phyloP scores from a whole-genome alignment of 2,329 filamentous ascomycete species.

The Beauveria caledonica region DNA sequence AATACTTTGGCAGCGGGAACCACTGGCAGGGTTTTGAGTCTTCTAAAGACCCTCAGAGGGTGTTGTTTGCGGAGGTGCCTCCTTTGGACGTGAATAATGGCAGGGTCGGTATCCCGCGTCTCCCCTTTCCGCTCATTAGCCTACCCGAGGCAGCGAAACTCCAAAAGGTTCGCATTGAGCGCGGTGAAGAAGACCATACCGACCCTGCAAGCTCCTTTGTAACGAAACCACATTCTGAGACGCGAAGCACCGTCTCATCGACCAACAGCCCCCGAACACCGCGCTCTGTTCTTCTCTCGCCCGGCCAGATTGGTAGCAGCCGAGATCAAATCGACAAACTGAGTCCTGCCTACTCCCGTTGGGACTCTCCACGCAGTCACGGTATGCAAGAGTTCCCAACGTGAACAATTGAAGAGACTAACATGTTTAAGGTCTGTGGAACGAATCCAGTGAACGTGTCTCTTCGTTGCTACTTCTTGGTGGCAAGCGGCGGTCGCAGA shows the following conservation, averaged over 20 bases:
- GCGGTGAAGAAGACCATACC: constrained; percentile 31
- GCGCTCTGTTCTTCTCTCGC: constrained; percentile 15
- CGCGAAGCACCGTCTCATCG: constrained; percentile 24
- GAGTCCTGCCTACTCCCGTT: constrained; percentile 2
- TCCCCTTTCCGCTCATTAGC: constrained; percentile 30
- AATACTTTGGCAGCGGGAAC: constrained; percentile 4
- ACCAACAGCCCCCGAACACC: constrained; percentile 20
- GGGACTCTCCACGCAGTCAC: constrained; percentile 2
- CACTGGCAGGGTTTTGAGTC: constrained; percentile 6
- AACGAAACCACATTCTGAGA: constrained; percentile 21
- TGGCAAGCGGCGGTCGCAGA: constrained; percentile 1
- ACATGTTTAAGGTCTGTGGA: neutral
- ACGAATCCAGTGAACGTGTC: constrained; percentile 5
- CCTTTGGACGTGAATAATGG: neutral
- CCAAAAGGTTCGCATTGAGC: constrained; percentile 24
- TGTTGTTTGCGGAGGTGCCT: neutral
- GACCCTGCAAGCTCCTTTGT: constrained; percentile 22
- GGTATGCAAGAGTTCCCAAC: neutral
- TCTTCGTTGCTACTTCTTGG: constrained; percentile 4
- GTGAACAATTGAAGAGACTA: neutral
- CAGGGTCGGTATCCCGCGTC: constrained; percentile 16
- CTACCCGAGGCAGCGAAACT: constrained; percentile 28
- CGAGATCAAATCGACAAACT: neutral
- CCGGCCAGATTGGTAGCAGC: neutral
- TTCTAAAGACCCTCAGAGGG: neutral